Base-by-base conservation (phyloP, 805 yeast species). In the Candida dajiaensis region DNA sequence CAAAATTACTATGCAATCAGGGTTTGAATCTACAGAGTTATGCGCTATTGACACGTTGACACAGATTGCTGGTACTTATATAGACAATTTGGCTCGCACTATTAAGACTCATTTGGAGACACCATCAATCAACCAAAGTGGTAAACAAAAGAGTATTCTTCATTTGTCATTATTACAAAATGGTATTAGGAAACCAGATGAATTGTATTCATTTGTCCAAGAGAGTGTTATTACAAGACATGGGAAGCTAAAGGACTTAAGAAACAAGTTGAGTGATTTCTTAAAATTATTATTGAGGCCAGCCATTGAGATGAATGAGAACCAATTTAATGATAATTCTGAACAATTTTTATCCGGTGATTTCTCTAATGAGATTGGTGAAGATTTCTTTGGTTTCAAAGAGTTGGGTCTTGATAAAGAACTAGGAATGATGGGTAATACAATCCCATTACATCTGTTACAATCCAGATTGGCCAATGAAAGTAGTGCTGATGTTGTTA, bases 281-380 rank as follows among this genome's bases (percentile, higher is more conserved):
- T 70, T 94, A 56, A 86, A 83, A 50, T 95, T 86, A 25, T 68
- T 90, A 49, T 71, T 94, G 46, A 75, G 97, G 47, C 99, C 99
- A 1, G 78, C 81, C 1, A 52, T 77, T 23, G 89, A 84, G 50
- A 68, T 83, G 53, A 81, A 77, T 43, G 98, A 90, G 59, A 75
- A 77, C 45, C 85, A 81, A 53, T 94, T 94, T 64, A 80, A 71
- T 35, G 99, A 95, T 61, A 87, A 89, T 58, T 85, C 96, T 57
- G 97, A 94, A 52, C 96, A 92, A 64, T 94, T 90, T 62, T 67
- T 92, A 53, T 85, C 94, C 26, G 99, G 99, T 48, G 97, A 90
- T 58, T 94, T 94, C 63, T 85, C 97, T 1, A 84, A 79, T 56
- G 97, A 90, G 50, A 69, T 94, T 35, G 99, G 98, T 7, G 99